Evolutionary conservation across 352 stramenopile species (phyloP), one percentile per base, ranked within the genome.

Genomic region (Peronospora destructor): DNA sequence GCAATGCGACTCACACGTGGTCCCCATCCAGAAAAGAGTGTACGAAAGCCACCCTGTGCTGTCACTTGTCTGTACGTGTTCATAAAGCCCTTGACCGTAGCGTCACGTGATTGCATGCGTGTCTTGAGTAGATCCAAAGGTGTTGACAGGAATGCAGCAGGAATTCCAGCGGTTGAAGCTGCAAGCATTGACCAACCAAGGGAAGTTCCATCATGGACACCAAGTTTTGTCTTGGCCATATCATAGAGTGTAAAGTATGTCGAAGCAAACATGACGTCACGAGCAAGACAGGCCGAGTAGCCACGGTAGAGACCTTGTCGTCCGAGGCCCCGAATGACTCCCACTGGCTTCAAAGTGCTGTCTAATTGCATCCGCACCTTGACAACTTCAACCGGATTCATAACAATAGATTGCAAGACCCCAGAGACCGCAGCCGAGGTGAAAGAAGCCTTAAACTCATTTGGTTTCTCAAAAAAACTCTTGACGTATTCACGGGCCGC

Each of bases 331-430:
- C 73, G 72, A 34, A 86, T 67, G n/a, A 87, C 67, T 11, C 67
- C 62, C 2, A 70, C 25, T 0, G 65, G 64, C 30, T 66, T 80
- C 26, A 87, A 64, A 35, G 71, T 77, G 40, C 74, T 87, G 61
- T 90, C 79, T 54, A 90, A 68, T 53, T 90, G 79, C 76, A 90
- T 85, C 44, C 79, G 79, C 23, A 90, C 79, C 49, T 90, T 90
- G 44, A 90, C 74, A 33, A 90, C 80, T 61, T 90, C 79, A 11
- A 90, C 79, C 0, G 79, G 79, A 51, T 90, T 90, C 79, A 90
- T 90, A 5, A 90, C 79, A 33, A 90, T 52, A 6, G 76, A 87
- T 59, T 90, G 79, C 55, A 69, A 76, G 41, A 87, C 54, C 17
- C 79, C 79, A 23, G 79, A 86, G 11, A 66, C 61, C 3, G 76